Evolutionary conservation across 1,284 basidiomycete genomes (phyloP).

Genomic region (Sphagnurus paluster): DNA sequence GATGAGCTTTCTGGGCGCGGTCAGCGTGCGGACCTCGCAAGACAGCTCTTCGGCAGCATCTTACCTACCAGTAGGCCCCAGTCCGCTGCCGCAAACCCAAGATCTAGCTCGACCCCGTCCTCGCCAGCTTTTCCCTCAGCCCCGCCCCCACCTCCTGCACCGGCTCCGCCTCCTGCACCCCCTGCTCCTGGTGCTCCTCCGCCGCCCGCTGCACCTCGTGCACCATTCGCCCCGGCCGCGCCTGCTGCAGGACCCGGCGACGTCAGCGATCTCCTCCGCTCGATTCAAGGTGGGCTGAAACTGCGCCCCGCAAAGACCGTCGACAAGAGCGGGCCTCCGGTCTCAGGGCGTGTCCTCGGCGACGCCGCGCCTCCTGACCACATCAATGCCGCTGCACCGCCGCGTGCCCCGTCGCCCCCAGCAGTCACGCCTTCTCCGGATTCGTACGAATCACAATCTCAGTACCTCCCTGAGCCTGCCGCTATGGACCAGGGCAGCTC

Average conservation of each 20-base stretch:
- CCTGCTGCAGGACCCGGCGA: slow-evolving; percentile 43
- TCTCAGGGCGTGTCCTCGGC: slow-evolving; percentile 79
- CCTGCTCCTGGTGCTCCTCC: slow-evolving; percentile 30
- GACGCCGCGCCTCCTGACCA: slow-evolving; percentile 75
- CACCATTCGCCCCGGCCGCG: slow-evolving; percentile 36
- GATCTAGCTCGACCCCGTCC: slow-evolving; percentile 31
- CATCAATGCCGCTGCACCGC: slow-evolving; percentile 53
- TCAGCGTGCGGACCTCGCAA: slow-evolving; percentile 73
- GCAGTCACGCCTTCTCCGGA: slow-evolving; percentile 18
- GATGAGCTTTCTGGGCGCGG: slow-evolving; percentile 72
- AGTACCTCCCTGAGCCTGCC: slow-evolving; percentile 20
- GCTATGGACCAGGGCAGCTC: slow-evolving; percentile 27
- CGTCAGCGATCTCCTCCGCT: slow-evolving; percentile 71
- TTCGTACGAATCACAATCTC: slow-evolving; percentile 7
- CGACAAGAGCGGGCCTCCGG: slow-evolving; percentile 74
- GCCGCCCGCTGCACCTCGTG: slow-evolving; percentile 29
- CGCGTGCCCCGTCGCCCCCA: slow-evolving; percentile 18
- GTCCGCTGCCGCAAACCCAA: slow-evolving; percentile 30
- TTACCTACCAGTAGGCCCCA: slow-evolving; percentile 53
- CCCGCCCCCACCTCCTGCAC: slow-evolving; percentile 35
- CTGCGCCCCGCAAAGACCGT: slow-evolving; percentile 82
- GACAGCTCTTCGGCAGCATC: slow-evolving; percentile 74
- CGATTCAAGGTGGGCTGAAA: slow-evolving; percentile 81
- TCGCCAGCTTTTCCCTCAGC: slow-evolving; percentile 35
- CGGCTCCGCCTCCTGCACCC: slow-evolving; percentile 31